Evolutionary conservation across 2,329 filamentous ascomycete species (phyloP).

Genomic region (Pseudogymnoascus sp.): DNA sequence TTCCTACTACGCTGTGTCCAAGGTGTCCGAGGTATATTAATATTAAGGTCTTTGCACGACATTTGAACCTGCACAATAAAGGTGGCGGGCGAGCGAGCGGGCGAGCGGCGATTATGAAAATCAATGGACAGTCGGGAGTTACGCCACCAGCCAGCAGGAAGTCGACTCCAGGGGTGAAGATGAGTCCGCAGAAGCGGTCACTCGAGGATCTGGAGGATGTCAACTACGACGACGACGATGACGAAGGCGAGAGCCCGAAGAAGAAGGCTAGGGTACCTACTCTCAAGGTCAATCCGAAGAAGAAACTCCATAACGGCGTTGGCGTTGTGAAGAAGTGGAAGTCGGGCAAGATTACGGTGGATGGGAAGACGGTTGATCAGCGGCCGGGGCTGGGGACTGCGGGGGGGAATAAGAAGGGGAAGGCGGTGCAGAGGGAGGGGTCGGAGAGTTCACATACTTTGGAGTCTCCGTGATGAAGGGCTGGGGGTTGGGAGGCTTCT

Average conservation of each 20-base stretch:
- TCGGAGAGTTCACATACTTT: background rate
- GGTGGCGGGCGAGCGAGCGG: background rate
- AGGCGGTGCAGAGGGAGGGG: background rate
- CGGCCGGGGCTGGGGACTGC: background rate
- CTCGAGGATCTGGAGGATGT: conserved; percentile 48
- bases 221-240: conserved; percentile 43
- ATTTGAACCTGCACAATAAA: background rate
- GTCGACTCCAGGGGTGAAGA: background rate
- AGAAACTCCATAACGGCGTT: background rate
- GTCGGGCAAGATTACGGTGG: conserved; percentile 4
- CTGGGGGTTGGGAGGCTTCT: background rate
- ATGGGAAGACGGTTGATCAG: conserved; percentile 4
- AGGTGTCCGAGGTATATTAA: background rate
- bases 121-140: background rate
- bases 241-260: conserved; percentile 39
- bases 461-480: background rate
- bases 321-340: conserved; percentile 10
- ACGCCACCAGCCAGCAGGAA: background rate
- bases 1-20: background rate
- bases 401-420: background rate
- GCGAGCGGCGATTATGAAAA: background rate
- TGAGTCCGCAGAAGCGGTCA: conserved; percentile 11
- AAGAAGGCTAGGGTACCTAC: conserved; percentile 11
- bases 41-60: background rate
- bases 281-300: background rate